A percentile compares a stretch with the other conserved stretches of the same genome.
Conservation (phyloP, 768 basidiomycete species). For the Hericium alpestre region DNA sequence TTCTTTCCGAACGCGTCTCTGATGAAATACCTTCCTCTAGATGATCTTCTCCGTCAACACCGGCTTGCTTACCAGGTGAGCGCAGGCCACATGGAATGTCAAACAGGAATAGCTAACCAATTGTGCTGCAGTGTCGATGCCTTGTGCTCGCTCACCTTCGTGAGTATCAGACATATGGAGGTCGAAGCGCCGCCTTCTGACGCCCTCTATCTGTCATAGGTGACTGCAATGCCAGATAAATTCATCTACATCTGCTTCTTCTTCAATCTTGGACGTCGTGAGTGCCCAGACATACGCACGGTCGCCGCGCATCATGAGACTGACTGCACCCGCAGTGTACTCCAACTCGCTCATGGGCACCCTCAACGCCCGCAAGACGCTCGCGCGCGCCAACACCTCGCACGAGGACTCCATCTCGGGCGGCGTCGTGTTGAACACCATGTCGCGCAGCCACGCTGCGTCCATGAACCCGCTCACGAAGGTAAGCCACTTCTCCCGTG, state of each 20-base stretch:
- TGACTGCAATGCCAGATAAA: background rate
- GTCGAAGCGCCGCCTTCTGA: background rate
- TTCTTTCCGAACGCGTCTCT: background rate
- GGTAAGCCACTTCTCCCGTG: background rate
- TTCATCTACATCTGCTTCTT: constrained; percentile 1
- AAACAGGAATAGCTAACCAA: background rate
- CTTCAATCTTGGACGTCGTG: background rate
- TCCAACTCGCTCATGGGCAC: background rate
- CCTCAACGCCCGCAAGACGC: background rate
- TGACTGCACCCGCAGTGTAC: background rate
- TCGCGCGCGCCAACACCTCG: background rate
- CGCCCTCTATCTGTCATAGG: background rate
- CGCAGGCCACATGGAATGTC: background rate
- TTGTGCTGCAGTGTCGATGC: background rate
- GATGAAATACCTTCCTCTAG: background rate
- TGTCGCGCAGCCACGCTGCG: background rate
- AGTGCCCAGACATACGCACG: background rate
- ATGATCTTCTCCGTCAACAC: background rate
- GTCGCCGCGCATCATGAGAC: background rate
- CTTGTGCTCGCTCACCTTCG: background rate
- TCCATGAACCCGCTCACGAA: background rate
- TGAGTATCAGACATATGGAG: background rate
- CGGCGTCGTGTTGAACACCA: background rate
- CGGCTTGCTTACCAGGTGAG: background rate
- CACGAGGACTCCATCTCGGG: background rate